A percentile compares a stretch with the other conserved stretches of the same genome.
phyloP scores from a whole-genome alignment of 139 green algal genomes.

The Micractinium conductrix region DNA sequence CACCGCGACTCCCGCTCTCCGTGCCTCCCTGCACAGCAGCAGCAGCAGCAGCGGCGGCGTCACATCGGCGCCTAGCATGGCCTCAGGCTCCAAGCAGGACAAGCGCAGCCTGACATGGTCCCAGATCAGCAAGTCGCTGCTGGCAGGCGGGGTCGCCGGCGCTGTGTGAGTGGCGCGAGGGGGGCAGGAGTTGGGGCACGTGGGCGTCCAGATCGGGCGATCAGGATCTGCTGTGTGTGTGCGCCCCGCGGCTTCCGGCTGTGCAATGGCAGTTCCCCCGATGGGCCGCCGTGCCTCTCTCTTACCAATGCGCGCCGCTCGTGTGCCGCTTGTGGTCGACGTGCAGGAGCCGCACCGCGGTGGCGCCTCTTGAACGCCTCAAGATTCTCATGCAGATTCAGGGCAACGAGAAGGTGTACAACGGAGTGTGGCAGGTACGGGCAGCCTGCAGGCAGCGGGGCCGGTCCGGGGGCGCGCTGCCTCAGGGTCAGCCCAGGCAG shows the following conservation, averaged over 20 bases:
- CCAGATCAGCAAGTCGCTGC: constrained; percentile 80
- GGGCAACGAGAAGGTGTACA: constrained; percentile 93
- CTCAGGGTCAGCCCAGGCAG: not conserved
- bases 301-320: too few species aligned
- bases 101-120: constrained; percentile 43
- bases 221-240: too few species aligned
- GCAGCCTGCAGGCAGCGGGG: too few species aligned
- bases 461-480: too few species aligned
- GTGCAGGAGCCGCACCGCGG: constrained; percentile 94
- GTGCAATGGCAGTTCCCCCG: not conserved
- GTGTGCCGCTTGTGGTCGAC: too few species aligned
- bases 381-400: constrained; percentile 99
- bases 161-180: constrained; percentile 83
- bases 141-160: constrained; percentile 91
- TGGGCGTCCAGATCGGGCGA: too few species aligned
- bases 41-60: not conserved
- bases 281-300: not conserved
- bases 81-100: constrained; percentile 19
- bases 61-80: constrained; percentile 23
- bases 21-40: not conserved
- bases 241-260: not conserved
- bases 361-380: constrained; percentile 95
- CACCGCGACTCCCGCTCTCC: too few species aligned
- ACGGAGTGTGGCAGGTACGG: constrained; percentile 83
- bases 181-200: too few species aligned